A percentile compares a stretch with the other conserved stretches of the same genome.
Conservation (phyloP, 2,329 filamentous ascomycete genomes). For the Cephalotrichum gorgonifer region DNA sequence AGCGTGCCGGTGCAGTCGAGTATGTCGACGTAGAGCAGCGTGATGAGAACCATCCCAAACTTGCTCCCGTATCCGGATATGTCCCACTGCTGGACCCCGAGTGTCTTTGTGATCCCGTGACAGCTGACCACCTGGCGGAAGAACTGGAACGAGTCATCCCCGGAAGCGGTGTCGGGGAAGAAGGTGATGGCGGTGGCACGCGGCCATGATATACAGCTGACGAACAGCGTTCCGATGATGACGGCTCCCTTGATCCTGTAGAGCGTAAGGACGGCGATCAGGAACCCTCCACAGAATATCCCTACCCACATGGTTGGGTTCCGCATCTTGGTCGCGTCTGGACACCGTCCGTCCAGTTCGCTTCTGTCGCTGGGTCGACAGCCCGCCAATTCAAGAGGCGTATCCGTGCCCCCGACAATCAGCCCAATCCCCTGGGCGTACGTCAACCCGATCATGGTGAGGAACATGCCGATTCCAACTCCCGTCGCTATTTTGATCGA, state of each 20-base stretch:
- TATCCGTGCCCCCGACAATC: constrained; percentile 54
- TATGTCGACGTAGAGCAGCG: constrained; percentile 71
- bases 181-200: constrained; percentile 65
- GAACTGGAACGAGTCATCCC: constrained; percentile 66
- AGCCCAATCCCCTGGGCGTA: constrained; percentile 76
- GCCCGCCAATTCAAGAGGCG: constrained; percentile 66
- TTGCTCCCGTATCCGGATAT: constrained; percentile 58
- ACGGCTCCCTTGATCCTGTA: constrained; percentile 83
- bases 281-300: constrained; percentile 73
- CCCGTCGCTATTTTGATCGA: constrained; percentile 83
- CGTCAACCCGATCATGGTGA: constrained; percentile 65
- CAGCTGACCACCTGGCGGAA: constrained; percentile 83
- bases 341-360: constrained; percentile 41
- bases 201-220: constrained; percentile 84
- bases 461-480: constrained; percentile 75
- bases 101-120: constrained; percentile 59
- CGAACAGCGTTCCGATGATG: constrained; percentile 71
- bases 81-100: constrained; percentile 67
- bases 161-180: constrained; percentile 63
- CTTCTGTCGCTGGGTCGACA: constrained; percentile 39
- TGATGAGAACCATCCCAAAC: constrained; percentile 71
- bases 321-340: constrained; percentile 60
- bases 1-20: constrained; percentile 68
- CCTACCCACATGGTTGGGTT: constrained; percentile 79
- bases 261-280: constrained; percentile 73